Percentiles rank a stretch among this genome's conserved stretches.
Evolutionary conservation across 805 yeast genomes (phyloP).

Genomic region (Saccharomyces jurei): DNA sequence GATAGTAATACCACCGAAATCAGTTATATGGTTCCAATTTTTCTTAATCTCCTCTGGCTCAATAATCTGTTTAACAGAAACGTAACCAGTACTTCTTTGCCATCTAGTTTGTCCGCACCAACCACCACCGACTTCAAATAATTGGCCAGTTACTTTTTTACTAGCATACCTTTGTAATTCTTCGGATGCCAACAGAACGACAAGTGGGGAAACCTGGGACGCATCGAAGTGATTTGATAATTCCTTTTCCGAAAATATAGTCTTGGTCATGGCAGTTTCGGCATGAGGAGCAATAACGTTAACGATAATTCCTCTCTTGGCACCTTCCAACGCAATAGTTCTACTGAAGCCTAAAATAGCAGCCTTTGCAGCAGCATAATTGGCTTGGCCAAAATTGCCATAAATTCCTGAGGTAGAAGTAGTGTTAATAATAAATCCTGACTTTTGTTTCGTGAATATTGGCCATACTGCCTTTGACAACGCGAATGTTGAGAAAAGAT

Average conservation of each 20-base stretch:
- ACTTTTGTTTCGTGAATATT: slow-evolving; percentile 63
- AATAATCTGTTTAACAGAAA: slow-evolving; percentile 36
- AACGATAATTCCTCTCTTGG: slow-evolving; percentile 62
- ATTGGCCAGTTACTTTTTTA: slow-evolving; percentile 56
- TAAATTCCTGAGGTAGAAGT: slow-evolving; percentile 95
- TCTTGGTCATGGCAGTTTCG: slow-evolving; percentile 92
- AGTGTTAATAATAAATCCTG: slow-evolving; percentile 79
- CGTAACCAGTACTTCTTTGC: slow-evolving; percentile 87
- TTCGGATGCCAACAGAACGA: slow-evolving; percentile 71
- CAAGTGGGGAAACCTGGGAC: slow-evolving; percentile 81
- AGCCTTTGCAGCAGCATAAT: slow-evolving; percentile 88
- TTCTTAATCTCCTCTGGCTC: slow-evolving; percentile 67
- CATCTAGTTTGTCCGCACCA: slow-evolving; percentile 94
- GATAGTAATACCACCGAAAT: slow-evolving; percentile 52
- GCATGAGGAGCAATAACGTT: slow-evolving; percentile 95
- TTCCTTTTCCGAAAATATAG: slow-evolving; percentile 74
- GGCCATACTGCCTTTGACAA: slow-evolving; percentile 93
- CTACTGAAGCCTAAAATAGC: slow-evolving; percentile 79
- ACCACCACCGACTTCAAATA: slow-evolving; percentile 92
- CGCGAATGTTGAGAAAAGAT: slow-evolving; percentile 71
- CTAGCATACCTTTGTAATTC: slow-evolving; percentile 38
- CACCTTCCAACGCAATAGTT: slow-evolving; percentile 88
- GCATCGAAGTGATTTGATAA: slow-evolving; percentile 72
- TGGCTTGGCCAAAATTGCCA: slow-evolving; percentile 96
- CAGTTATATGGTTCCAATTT: slow-evolving; percentile 56